Conservation (phyloP, 345 rosid genomes). For the Toxicodendron radicans region DNA sequence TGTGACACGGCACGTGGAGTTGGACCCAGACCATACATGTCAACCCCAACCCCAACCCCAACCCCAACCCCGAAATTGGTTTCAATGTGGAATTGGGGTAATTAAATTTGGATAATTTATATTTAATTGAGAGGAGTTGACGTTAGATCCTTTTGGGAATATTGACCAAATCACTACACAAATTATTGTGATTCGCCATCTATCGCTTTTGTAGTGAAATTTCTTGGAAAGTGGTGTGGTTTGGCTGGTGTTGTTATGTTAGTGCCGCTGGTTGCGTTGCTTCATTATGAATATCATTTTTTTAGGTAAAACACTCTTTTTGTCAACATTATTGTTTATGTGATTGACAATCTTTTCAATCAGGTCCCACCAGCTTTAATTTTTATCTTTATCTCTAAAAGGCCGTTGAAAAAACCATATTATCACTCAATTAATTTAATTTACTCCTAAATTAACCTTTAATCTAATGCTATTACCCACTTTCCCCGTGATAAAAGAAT, state of each 20-base stretch:
- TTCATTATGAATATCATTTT: background rate
- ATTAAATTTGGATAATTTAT: too few species aligned
- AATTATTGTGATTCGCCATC: background rate
- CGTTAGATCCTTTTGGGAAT: conserved; percentile 29
- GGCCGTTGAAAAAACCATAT: too few species aligned
- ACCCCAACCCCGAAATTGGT: background rate
- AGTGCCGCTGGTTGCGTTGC: background rate
- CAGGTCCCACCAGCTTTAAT: too few species aligned
- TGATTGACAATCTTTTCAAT: too few species aligned
- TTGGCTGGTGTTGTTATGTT: too few species aligned
- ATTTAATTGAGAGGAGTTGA: conserved; percentile 22
- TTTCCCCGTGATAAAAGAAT: too few species aligned
- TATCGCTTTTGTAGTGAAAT: conserved; percentile 11
- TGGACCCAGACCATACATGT: background rate
- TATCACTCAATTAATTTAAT: too few species aligned
- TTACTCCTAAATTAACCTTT: too few species aligned
- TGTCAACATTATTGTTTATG: too few species aligned
- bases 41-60: background rate
- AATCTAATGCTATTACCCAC: too few species aligned
- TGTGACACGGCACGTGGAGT: background rate
- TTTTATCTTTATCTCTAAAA: too few species aligned
- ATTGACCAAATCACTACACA: conserved; percentile 16
- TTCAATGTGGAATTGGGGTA: conserved; percentile 1
- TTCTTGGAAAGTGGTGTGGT: conserved; percentile 8
- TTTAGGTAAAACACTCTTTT: background rate